Base-by-base conservation (phyloP, 2,329 filamentous ascomycete species). In the Cylindrodendrum hubeiense region DNA sequence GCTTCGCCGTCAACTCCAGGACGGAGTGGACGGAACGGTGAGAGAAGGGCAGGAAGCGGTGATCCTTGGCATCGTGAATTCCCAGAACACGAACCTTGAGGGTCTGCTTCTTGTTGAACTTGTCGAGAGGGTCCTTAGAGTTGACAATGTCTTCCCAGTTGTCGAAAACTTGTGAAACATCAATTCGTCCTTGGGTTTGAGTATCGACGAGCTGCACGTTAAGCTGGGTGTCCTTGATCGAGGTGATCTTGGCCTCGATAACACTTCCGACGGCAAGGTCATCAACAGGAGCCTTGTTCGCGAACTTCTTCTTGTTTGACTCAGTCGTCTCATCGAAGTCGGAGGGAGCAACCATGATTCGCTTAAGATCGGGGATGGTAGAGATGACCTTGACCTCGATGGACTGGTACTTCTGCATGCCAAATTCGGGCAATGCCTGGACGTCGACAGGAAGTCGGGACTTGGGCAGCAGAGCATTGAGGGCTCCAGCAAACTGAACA, bases 151-250 rank as follows among this genome's bases (percentile, higher is more conserved):
- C 91, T 50, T 97, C 92, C 91, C 92, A 98, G 12, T 85, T 86
- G 77, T 98, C 93, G 77, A 97, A 99, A 13, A 95, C 82, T 77
- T 98, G 94, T 1, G 96, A 97, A 6, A 96, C 89, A 75, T 98
- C 95, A 65, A 99, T 90, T 19, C 96, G 93, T n/a, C 95, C 96
- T 77, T 97, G 93, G 9, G 97, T 86, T 17, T 80, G 72, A 37
- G 68, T 78, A 75, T 97, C 93, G 46, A 93, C 91, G 54, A 98
- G 86, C 70, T 93, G 89, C 6, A 99, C 94, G 71, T 98, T 98
- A 60, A 98, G 84, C 77, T 99, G 96, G 0, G 95, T 98, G 52
- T 91, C 91, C 79, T 97, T 97, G 75, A 98, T 84, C 0, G 93
- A 93, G n/a, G 88, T 87, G 47, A 99, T 88, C 71, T 87, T 91